Base-by-base conservation (phyloP, 2,329 filamentous ascomycete species). In the Chalara sp. region DNA sequence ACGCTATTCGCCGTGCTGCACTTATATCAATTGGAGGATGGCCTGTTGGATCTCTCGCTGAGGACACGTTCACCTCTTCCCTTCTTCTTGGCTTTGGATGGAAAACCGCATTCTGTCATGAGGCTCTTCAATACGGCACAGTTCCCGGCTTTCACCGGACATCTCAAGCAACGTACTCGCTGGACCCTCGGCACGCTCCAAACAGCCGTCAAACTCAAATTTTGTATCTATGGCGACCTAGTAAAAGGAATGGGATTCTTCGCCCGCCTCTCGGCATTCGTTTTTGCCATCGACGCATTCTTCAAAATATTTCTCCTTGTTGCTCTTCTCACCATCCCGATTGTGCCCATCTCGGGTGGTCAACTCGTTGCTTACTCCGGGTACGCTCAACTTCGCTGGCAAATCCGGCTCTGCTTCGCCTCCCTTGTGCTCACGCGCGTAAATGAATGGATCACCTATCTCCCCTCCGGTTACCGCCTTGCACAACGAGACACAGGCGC, bases 11-110 rank as follows among this genome's bases (percentile, higher is more conserved):
- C 4, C 77, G 80, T n/a, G 66, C 73, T 48, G 81, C 81, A 5
- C 68, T 85, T 4, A 76, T 80, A 13, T 71, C 76, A 21, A 82
- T 84, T 53, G 81, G 79, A 57, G 78, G 80, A 57, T 84, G 81
- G 55, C 81, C 80, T 0, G 71, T 77, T 1, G 78, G 75, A 11
- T 81, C 78, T 5, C 66, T 84, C 6, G 75, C 78, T 5, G 81
- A 85, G 61, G 81, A 85, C 59, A 74, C 80, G 2, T 75, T 73
- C 46, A 81, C 76, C 3, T 83, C 79, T 5, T 78, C 75, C 1
- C 66, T 79, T 32, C 74, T 84, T 61, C 72, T 83, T 1, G 79
- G 77, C 2, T 72, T 69, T 52, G 81, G 81, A 42, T 85, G 81
- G 81, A 77, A 75, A 59, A 83, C 79, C 2, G 79, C 76, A 0